Conservation (phyloP, 495 filamentous ascomycete species). For the Aspergillus mulundensis region DNA sequence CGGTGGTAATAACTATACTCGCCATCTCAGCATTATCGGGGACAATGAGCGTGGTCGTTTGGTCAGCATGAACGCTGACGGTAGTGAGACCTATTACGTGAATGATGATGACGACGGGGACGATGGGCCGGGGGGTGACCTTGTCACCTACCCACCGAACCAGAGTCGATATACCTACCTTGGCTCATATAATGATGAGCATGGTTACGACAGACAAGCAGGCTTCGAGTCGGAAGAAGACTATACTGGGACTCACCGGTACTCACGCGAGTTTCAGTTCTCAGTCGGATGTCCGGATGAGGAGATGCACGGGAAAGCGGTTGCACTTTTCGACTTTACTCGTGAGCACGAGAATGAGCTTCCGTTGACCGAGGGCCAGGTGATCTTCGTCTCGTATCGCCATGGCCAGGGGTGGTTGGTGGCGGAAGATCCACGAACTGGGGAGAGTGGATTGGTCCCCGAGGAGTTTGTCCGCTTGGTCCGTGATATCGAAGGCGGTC, state of each 20-base stretch:
- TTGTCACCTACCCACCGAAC: conserved; percentile 71
- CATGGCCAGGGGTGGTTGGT: conserved; percentile 97
- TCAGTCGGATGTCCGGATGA: conserved; percentile 94
- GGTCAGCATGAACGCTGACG: conserved; percentile 64
- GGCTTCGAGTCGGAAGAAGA: conserved; percentile 61
- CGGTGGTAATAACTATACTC: conserved; percentile 29
- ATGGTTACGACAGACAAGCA: conserved; percentile 47
- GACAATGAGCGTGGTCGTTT: conserved; percentile 60
- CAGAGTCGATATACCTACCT: conserved; percentile 54
- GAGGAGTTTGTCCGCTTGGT: conserved; percentile 95
- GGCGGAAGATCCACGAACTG: conserved; percentile 91
- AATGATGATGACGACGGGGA: conserved; percentile 55
- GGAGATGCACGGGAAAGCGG: conserved; percentile 95
- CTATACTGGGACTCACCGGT: conserved; percentile 54
- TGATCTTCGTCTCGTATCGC: conserved; percentile 93
- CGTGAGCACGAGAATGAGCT: conserved; percentile 96
- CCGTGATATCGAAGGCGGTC: conserved; percentile 78
- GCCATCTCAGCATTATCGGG: conserved; percentile 26
- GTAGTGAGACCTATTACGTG: conserved; percentile 74
- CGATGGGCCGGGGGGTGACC: conserved; percentile 75
- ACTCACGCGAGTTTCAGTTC: conserved; percentile 87
- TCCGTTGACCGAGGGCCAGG: conserved; percentile 86
- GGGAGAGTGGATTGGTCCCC: conserved; percentile 82
- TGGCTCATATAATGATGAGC: conserved; percentile 48
- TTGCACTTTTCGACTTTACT: conserved; percentile 91